phyloP scores from a whole-genome alignment of 2,329 filamentous ascomycete genomes.

The Sporothrix pallida region DNA sequence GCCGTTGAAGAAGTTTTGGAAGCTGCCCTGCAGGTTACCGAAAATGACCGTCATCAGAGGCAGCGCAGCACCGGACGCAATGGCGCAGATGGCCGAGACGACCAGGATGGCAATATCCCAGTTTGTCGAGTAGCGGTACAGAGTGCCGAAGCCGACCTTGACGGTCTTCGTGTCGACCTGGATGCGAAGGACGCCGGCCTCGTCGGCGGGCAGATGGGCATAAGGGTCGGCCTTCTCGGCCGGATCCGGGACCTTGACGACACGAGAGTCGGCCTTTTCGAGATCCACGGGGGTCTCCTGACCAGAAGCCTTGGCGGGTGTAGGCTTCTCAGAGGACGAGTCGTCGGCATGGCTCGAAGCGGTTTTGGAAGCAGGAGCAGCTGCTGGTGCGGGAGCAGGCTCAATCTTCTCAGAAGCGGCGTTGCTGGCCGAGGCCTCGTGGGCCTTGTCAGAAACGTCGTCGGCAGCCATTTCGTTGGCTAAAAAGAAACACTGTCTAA shows the following conservation, averaged over 20 bases:
- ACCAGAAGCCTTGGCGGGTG: conserved; percentile 16
- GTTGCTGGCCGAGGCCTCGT: conserved; percentile 33
- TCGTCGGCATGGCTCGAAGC: conserved; percentile 48
- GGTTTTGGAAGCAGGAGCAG: conserved; percentile 39
- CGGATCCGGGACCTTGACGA: conserved; percentile 40
- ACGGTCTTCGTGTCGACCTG: conserved; percentile 71
- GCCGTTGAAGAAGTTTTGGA: conserved; percentile 66
- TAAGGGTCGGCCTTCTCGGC: conserved; percentile 56
- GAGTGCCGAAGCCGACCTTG: conserved; percentile 66
- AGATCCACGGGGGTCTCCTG: conserved; percentile 39
- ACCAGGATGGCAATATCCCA: conserved; percentile 68
- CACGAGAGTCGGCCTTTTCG: conserved; percentile 53
- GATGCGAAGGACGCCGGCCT: conserved; percentile 69
- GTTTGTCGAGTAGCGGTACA: conserved; percentile 73
- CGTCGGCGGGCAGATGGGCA: conserved; percentile 66
- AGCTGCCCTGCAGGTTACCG: conserved; percentile 74
- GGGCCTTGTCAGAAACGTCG: conserved; percentile 36
- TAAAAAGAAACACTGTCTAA: neutral
- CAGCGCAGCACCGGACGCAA: conserved; percentile 69
- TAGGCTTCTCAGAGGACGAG: conserved; percentile 39
- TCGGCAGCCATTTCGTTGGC: conserved; percentile 30
- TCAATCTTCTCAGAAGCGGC: conserved; percentile 29
- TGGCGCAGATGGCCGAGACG: conserved; percentile 67
- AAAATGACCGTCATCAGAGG: conserved; percentile 85
- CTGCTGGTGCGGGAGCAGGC: neutral